Conservation (phyloP, 169 alveolate genomes). For the Plasmodium adleri region DNA sequence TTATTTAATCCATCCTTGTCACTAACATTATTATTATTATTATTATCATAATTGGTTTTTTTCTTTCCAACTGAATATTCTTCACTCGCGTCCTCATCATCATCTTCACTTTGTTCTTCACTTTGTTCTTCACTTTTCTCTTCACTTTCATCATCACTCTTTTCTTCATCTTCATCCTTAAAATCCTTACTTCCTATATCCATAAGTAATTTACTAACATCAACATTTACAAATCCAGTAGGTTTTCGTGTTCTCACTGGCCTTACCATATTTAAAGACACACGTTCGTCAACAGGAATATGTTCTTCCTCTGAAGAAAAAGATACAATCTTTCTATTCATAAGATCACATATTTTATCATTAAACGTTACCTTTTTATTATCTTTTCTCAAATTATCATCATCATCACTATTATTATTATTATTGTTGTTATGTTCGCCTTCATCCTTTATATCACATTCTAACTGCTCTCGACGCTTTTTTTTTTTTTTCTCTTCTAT, state of each 20-base stretch:
- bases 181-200: conserved; percentile 20
- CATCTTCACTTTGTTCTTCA: neutral
- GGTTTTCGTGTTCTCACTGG: conserved; percentile 63
- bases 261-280: conserved; percentile 14
- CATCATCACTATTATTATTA: neutral
- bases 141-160: neutral
- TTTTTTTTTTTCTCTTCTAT: neutral
- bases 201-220: conserved; percentile 23
- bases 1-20: neutral
- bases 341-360: neutral
- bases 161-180: conserved; percentile 1
- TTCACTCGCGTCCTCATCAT: neutral
- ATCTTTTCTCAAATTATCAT: neutral
- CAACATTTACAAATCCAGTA: conserved; percentile 52
- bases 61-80: neutral
- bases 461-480: neutral
- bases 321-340: neutral
- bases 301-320: conserved; percentile 7
- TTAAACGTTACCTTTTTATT: neutral
- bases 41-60: neutral
- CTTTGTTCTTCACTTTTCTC: conserved; percentile 10
- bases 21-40: conserved; percentile 10
- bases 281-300: neutral
- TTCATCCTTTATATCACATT: neutral
- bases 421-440: neutral